Base-by-base conservation (phyloP, 2,329 filamentous ascomycete species). In the Phaeosphaeriaceae sp. region DNA sequence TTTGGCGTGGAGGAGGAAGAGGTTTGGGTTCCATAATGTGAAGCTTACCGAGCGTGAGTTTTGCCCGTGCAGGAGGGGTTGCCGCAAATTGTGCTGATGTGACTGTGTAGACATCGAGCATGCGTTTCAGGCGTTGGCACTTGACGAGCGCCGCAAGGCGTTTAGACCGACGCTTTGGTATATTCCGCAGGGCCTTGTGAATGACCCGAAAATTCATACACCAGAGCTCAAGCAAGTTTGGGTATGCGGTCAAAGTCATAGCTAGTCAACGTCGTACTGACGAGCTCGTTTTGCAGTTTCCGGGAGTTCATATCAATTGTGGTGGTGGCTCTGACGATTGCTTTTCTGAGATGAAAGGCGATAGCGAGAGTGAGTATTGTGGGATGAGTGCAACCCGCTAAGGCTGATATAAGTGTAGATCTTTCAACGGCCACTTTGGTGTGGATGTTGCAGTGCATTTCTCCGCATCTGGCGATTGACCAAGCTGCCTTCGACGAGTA, bases 401-500 rank as follows among this genome's bases (percentile, higher is more conserved):
- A 28, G 42, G 49, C 58, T 58, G 52, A 63, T 28, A 5, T 13
- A 11, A 4, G 10, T 19, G 9, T 43, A 76, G 65, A 79, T 75
- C 52, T 84, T 7, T 78, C 82, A 3, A 81, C 82, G 8, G 82
- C 85, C 9, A 79, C 81, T 0, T 73, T 86, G 2, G 82, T 81
- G 1, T 86, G 84, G 84, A 86, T 86, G 84, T 81, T 86, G 21
- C 79, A 82, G 52, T 83, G 84, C 59, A 77, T 85, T 56, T 73
- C 79, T 0, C 79, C 79, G 0, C 77, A 83, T 48, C 73, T 82
- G 42, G 80, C 82, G 54, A 80, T 84, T 56, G 78, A 83, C 59
- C 67, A 74, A 4, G 69, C 76, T 9, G 82, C 80, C 55, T 75
- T 83, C 56, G 61, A 79, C 11, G 69, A 78, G 22, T 75, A 78